Conservation (phyloP, 2,329 filamentous ascomycete species). For the Trichoderma harzianum region DNA sequence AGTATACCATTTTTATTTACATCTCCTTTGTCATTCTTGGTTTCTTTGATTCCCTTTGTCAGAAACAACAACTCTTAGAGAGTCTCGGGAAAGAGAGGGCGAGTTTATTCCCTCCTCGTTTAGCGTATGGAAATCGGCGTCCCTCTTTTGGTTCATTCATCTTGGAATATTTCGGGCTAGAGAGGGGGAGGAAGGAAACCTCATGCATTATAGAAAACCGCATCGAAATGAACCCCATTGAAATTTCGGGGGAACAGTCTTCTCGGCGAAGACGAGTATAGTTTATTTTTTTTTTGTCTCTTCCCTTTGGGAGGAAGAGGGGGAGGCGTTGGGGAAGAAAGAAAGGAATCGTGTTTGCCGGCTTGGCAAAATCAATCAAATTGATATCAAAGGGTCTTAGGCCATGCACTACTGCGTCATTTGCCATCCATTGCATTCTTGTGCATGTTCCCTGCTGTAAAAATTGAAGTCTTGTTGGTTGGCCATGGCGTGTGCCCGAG, state of each 20-base stretch:
- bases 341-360: neutral
- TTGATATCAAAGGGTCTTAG: neutral
- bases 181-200: neutral
- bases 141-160: neutral
- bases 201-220: neutral
- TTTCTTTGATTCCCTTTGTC: neutral
- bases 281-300: neutral
- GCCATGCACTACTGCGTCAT: neutral
- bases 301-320: neutral
- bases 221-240: neutral
- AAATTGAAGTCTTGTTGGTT: neutral
- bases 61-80: neutral
- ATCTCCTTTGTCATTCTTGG: neutral
- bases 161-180: neutral
- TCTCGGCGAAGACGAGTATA: neutral
- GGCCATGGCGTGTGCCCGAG: neutral
- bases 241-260: neutral
- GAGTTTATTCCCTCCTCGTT: neutral
- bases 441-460: neutral
- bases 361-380: neutral
- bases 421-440: neutral
- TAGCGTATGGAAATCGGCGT: constrained; percentile 3
- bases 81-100: neutral
- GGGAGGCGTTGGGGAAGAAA: neutral
- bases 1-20: neutral